phyloP scores from a whole-genome alignment of 1,284 basidiomycete genomes.

The Sphaerobolus stellatus region DNA sequence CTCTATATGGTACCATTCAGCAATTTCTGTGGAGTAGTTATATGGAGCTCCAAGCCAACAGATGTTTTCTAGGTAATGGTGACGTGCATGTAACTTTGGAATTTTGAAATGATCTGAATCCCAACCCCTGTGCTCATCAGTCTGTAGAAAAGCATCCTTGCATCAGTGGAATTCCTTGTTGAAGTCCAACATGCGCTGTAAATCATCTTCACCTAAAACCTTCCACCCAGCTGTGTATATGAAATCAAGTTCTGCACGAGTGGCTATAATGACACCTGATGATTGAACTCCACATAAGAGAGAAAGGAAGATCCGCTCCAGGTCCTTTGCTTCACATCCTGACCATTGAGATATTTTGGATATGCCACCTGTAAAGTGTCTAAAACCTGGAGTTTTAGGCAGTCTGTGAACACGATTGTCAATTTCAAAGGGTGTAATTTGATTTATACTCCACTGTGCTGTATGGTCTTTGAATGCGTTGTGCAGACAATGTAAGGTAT shows the following conservation, averaged over 20 bases:
- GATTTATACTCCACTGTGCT: constrained; percentile 22
- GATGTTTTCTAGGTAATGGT: not conserved
- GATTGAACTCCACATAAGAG: constrained; percentile 18
- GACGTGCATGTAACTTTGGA: not conserved
- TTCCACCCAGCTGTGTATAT: constrained; percentile 18
- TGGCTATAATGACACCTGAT: constrained; percentile 14
- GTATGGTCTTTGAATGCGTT: constrained; percentile 31
- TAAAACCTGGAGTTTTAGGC: constrained; percentile 17
- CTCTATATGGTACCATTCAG: not conserved
- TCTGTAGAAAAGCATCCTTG: not conserved
- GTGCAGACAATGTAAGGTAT: constrained; percentile 32
- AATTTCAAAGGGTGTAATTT: constrained; percentile 16
- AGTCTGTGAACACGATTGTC: constrained; percentile 18
- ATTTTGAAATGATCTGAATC: not conserved
- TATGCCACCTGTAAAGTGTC: constrained; percentile 12
- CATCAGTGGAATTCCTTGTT: no score
- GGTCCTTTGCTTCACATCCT: constrained; percentile 30
- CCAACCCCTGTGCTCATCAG: not conserved
- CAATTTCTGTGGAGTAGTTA: not conserved
- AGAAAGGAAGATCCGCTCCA: constrained; percentile 33
- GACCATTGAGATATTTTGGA: constrained; percentile 28
- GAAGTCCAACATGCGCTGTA: no score
- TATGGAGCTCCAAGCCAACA: not conserved
- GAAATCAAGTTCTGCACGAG: constrained; percentile 34
- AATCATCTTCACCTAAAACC: no score